phyloP scores from a whole-genome alignment of 2,329 filamentous ascomycete species.

The Alternaria arbusti region DNA sequence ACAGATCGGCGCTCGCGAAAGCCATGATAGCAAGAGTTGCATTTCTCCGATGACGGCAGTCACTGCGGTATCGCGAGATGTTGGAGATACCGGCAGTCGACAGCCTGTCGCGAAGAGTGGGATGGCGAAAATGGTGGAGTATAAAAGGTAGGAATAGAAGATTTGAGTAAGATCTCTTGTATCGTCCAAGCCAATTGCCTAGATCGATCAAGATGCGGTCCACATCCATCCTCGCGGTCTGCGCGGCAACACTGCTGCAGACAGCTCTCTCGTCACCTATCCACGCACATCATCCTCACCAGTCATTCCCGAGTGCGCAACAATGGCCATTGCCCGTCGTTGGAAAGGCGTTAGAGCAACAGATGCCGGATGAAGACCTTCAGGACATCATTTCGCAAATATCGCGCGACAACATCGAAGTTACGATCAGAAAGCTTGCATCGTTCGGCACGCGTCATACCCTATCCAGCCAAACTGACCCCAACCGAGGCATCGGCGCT shows the following conservation, averaged over 20 bases:
- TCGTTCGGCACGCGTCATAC: slow-evolving; percentile 63
- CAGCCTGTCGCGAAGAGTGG: slow-evolving; percentile 4
- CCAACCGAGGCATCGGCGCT: slow-evolving; percentile 59
- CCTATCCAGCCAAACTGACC: slow-evolving; percentile 57
- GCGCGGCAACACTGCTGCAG: slow-evolving; percentile 9
- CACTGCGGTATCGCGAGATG: background rate
- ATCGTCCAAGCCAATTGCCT: background rate
- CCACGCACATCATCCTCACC: slow-evolving; percentile 14
- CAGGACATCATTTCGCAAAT: slow-evolving; percentile 46
- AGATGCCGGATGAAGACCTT: slow-evolving; percentile 48
- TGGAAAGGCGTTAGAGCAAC: slow-evolving; percentile 40
- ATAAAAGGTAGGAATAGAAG: background rate
- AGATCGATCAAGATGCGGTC: slow-evolving; percentile 18
- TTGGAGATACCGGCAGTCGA: slow-evolving; percentile 18
- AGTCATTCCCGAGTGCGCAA: slow-evolving; percentile 17
- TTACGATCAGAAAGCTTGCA: slow-evolving; percentile 58
- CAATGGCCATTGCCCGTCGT: slow-evolving; percentile 48
- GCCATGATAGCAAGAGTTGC: slow-evolving; percentile 1
- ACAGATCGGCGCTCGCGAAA: slow-evolving; percentile 12
- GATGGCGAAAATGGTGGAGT: slow-evolving; percentile 7
- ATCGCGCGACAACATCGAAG: slow-evolving; percentile 52
- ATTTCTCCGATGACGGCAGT: slow-evolving; percentile 15
- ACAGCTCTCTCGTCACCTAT: slow-evolving; percentile 16
- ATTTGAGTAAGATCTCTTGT: background rate
- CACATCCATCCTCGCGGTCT: slow-evolving; percentile 3